Conservation (phyloP, 371 early-diverging fungal species). For the Conidiobolus coronatus region DNA sequence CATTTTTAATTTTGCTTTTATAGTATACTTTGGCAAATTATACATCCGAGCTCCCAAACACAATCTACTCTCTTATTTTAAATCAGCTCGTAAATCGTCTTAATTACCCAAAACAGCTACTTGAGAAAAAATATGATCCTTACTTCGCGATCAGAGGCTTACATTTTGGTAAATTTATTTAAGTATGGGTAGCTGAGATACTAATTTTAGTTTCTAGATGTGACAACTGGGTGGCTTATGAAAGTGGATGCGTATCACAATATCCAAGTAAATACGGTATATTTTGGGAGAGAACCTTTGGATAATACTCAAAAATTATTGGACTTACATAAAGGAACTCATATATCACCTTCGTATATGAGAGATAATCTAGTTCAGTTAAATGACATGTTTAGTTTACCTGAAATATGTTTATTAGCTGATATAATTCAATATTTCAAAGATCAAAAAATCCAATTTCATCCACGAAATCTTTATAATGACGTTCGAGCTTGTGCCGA, state of each 20-base stretch:
- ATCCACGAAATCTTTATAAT: slow-evolving; percentile 36
- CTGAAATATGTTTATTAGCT: slow-evolving; percentile 28
- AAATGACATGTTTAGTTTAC: slow-evolving; percentile 32
- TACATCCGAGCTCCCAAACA: slow-evolving; percentile 21
- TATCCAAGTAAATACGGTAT: slow-evolving; percentile 31
- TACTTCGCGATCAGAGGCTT: slow-evolving; percentile 36
- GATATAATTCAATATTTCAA: slow-evolving; percentile 34
- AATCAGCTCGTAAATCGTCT: slow-evolving; percentile 25
- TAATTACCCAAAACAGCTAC: slow-evolving; percentile 20
- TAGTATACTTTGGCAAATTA: slow-evolving; percentile 39
- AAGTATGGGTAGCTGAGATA: neutral
- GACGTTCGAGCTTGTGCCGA: slow-evolving; percentile 26
- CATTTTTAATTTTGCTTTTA: neutral
- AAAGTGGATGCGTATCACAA: slow-evolving; percentile 37
- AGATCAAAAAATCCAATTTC: slow-evolving; percentile 24
- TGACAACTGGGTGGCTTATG: slow-evolving; percentile 36
- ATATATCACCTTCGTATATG: slow-evolving; percentile 27
- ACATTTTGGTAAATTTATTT: slow-evolving; percentile 18
- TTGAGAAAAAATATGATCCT: slow-evolving; percentile 26
- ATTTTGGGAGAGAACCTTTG: slow-evolving; percentile 27
- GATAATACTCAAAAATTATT: slow-evolving; percentile 18
- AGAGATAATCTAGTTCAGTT: slow-evolving; percentile 27
- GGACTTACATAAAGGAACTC: slow-evolving; percentile 26
- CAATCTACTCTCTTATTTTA: slow-evolving; percentile 27
- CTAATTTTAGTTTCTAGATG: slow-evolving; percentile 11